These are phyloP conservation scores for Ramularia collo-cygni DNA, from an alignment of 2,329 filamentous ascomycete genomes.

Conservation along the genomic window DNA sequence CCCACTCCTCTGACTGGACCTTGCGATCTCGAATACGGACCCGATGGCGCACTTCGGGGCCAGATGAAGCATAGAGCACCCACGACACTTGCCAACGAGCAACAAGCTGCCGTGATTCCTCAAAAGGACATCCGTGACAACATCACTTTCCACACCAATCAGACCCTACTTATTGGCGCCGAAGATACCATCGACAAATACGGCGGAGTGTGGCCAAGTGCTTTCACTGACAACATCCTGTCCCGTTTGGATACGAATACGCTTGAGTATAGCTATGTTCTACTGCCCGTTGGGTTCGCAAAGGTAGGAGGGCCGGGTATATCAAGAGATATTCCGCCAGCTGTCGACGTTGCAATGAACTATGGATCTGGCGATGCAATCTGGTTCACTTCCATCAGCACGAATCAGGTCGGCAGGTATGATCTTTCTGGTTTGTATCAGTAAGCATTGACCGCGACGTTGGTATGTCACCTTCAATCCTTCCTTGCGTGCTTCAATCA, in stretches of 20 bases:
- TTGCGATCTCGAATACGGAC: conserved; percentile 15
- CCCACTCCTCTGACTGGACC: conserved; percentile 11
- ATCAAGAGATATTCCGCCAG: conserved; percentile 11
- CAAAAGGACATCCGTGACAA: conserved; percentile 14
- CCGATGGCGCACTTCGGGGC: conserved; percentile 17
- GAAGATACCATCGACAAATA: conserved; percentile 18
- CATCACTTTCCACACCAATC: conserved; percentile 17
- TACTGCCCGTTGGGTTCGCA: conserved; percentile 6
- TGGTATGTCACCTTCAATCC: too few relatives aligned
- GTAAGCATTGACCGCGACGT: too few relatives aligned
- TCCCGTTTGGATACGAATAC: conserved; percentile 13
- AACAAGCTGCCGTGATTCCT: too few relatives aligned
- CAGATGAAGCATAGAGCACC: too few relatives aligned
- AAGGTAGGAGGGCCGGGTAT: conserved; percentile 4
- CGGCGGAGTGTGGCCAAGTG: conserved; percentile 16
- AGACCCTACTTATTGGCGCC: conserved; percentile 10
- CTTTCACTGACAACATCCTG: conserved; percentile 12
- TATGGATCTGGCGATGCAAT: conserved; percentile 17
- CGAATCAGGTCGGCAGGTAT: conserved; percentile 15
- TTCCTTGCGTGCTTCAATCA: too few relatives aligned
- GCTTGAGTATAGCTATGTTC: conserved; percentile 11
- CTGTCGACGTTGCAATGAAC: conserved; percentile 16
- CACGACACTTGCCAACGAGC: too few relatives aligned
- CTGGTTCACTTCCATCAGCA: conserved; percentile 9
- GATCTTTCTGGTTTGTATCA: conserved; percentile 2